Evolutionary conservation across 179 eudicot genomes (phyloP).

Genomic region (Pouteria campechiana): DNA sequence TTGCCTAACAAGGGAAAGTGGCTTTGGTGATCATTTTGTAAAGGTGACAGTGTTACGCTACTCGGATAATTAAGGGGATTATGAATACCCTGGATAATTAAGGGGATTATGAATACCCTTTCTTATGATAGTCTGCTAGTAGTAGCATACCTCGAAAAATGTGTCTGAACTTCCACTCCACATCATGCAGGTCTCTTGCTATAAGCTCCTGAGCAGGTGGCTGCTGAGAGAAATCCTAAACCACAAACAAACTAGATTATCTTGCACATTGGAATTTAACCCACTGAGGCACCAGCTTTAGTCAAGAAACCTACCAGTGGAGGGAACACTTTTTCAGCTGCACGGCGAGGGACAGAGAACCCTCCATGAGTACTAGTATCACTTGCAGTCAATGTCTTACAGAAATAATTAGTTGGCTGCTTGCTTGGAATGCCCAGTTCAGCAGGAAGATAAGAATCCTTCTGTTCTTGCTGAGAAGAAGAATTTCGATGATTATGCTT

Average conservation of each 20-base stretch:
- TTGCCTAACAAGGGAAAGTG: no score
- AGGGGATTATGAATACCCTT: no score
- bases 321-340: conserved; percentile 94
- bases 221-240: conserved; percentile 84
- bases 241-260: neutral
- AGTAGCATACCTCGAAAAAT: conserved; percentile 85
- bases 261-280: neutral
- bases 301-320: conserved; percentile 43
- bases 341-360: conserved; percentile 95
- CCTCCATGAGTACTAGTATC: conserved; percentile 97
- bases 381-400: conserved; percentile 90
- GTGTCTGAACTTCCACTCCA: conserved; percentile 97
- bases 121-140: no score
- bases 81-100: no score
- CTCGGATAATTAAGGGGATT: no score
- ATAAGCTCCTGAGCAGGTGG: conserved; percentile 95
- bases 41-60: no score
- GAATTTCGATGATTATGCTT: neutral
- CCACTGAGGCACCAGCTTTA: conserved; percentile 2
- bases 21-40: no score
- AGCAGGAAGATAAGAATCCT: conserved; percentile 81
- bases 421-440: conserved; percentile 81
- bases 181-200: conserved; percentile 98
- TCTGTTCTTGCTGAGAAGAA: conserved; percentile 72
- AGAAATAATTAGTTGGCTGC: conserved; percentile 89